Evolutionary conservation across 2,329 filamentous ascomycete species (phyloP), one percentile per base, ranked within the genome.

Genomic region (Talaromyces sp.): DNA sequence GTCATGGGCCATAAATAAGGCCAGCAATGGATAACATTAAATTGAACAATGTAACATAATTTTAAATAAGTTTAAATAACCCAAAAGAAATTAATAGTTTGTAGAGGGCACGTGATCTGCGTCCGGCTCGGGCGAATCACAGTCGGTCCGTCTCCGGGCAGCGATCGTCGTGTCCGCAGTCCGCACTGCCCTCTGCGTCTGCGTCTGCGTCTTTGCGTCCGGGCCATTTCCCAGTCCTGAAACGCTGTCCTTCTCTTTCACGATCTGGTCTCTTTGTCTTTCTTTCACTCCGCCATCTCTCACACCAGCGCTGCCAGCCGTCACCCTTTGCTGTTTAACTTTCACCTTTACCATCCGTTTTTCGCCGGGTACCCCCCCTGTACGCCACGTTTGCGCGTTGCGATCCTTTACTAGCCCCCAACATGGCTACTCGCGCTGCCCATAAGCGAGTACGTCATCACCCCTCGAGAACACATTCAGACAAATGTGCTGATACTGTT

Each of bases 351-450:
- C 19, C 38, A 17, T 10, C 38, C n/a, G 13, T n/a, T 19, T 43
- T n/a, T 46, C 43, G 43, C 19, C 19, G 24, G 19, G 43, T 46
- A 19, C 19, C n/a, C 21, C 41, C 21, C 43, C 19, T 13, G n/a
- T 11, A 21, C 43, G n/a, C 21, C n/a, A 7, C 43, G 4, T 35
- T 14, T 19, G 43, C 49, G 19, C 19, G 19, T 52, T 29, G 49
- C 49, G 19, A 52, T 24, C 8, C 2, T 21, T 21, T 13, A 19
- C 14, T 38, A 32, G 41, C 52, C 17, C 8, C 52, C 60, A 71
- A 69, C 64, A 90, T 90, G 88, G 87, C 88, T 56, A 89, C 85
- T 70, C 87, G 86, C 72, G 86, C 88, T 66, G 88, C 88, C 21
- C 86, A 86, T 75, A 90, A 89, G 78, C 84, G 88, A 72, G 87